phyloP scores from a whole-genome alignment of 1,139 yeast genomes.

The Meyerozyma elateridarum region DNA sequence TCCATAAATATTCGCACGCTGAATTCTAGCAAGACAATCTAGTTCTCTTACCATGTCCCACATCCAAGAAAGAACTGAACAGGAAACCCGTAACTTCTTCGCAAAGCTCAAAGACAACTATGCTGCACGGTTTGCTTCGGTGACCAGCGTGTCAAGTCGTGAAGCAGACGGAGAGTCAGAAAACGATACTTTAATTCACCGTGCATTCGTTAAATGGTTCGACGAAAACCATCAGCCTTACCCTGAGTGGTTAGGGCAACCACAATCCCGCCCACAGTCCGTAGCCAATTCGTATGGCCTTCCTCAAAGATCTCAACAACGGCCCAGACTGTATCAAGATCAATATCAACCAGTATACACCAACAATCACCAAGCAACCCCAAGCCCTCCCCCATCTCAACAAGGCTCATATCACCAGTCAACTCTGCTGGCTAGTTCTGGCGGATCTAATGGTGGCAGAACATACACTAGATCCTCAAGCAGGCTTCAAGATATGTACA shows the following conservation, averaged over 20 bases:
- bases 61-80: slow-evolving; percentile 2
- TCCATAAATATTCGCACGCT: no score
- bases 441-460: slow-evolving; percentile 9
- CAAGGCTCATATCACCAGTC: slow-evolving; percentile 11
- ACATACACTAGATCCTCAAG: slow-evolving; percentile 26
- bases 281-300: slow-evolving; percentile 6
- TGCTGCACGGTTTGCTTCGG: slow-evolving; percentile 29
- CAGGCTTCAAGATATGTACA: slow-evolving; percentile 39
- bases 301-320: slow-evolving; percentile 7
- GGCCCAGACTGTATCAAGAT: slow-evolving; percentile 9
- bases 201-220: slow-evolving; percentile 40
- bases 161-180: slow-evolving; percentile 39
- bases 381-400: slow-evolving; percentile 7
- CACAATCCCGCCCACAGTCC: slow-evolving; percentile 7
- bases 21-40: no score
- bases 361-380: slow-evolving; percentile 15
- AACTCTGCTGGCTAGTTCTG: no score
- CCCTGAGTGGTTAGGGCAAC: slow-evolving; percentile 45
- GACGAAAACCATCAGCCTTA: slow-evolving; percentile 30
- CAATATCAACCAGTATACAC: slow-evolving; percentile 28
- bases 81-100: slow-evolving; percentile 18
- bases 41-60: slow-evolving; percentile 2
- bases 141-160: slow-evolving; percentile 19
- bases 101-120: slow-evolving; percentile 37
- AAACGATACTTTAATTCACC: slow-evolving; percentile 41